Evolutionary conservation across 805 yeast genomes (phyloP).

Genomic region (Candida qinlingensis): DNA sequence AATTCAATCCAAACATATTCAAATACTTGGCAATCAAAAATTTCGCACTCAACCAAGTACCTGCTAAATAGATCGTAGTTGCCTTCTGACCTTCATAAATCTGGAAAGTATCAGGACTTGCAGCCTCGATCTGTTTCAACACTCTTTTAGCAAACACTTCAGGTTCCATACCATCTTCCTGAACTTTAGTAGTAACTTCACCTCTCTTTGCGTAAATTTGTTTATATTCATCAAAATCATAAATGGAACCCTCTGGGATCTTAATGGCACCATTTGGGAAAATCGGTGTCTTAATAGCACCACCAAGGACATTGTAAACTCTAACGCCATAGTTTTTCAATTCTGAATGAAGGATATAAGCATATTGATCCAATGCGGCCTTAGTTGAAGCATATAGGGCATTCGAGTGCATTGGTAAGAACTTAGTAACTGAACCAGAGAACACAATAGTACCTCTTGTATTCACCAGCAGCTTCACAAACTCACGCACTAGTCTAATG

Average conservation of each 20-base stretch:
- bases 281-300: slow-evolving; percentile 35
- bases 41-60: slow-evolving; percentile 9
- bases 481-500: slow-evolving; percentile 33
- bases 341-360: slow-evolving; percentile 32
- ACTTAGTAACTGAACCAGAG: slow-evolving; percentile 35
- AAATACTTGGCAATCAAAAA: slow-evolving; percentile 13
- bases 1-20: slow-evolving; percentile 17
- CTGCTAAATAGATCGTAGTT: slow-evolving; percentile 5
- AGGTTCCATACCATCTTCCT: slow-evolving; percentile 26
- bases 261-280: slow-evolving; percentile 9
- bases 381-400: slow-evolving; percentile 35
- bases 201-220: slow-evolving; percentile 10
- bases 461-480: slow-evolving; percentile 29
- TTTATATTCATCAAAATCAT: slow-evolving; percentile 17
- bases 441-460: slow-evolving; percentile 36
- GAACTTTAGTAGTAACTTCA: slow-evolving; percentile 2
- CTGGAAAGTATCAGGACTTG: slow-evolving; percentile 13
- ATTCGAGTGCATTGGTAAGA: slow-evolving; percentile 34
- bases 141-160: slow-evolving; percentile 35
- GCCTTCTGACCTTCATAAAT: slow-evolving; percentile 21
- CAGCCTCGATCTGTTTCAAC: slow-evolving; percentile 29
- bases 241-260: slow-evolving; percentile 17
- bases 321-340: slow-evolving; percentile 36
- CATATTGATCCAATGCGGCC: slow-evolving; percentile 40
- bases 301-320: slow-evolving; percentile 38